Conservation (phyloP, 495 filamentous ascomycete genomes). For the Podospora didyma region DNA sequence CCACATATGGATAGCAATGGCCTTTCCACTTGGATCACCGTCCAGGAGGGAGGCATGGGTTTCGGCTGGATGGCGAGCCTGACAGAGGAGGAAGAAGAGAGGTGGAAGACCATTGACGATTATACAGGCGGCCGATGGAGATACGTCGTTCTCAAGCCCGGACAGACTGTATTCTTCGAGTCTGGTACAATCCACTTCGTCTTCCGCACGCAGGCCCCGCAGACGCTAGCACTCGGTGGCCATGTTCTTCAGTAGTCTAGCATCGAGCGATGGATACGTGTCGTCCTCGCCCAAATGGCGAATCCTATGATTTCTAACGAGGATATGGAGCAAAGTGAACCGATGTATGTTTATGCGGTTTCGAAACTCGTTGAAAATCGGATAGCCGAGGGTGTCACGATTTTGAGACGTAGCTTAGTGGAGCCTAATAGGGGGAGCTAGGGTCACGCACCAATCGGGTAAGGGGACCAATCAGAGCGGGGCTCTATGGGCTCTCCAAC, state of each 20-base stretch:
- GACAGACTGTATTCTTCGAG: slow-evolving; percentile 31
- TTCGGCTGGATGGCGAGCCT: slow-evolving; percentile 29
- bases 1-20: slow-evolving; percentile 16
- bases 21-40: slow-evolving; percentile 9
- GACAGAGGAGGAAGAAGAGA: slow-evolving; percentile 16
- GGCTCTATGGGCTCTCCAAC: too few relatives aligned
- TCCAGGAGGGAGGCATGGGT: slow-evolving; percentile 25
- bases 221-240: slow-evolving; percentile 20
- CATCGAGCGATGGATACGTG: slow-evolving; percentile 15
- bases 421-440: too few relatives aligned
- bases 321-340: too few relatives aligned
- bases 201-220: slow-evolving; percentile 18
- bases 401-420: too few relatives aligned
- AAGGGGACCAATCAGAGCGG: too few relatives aligned
- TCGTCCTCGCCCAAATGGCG: slow-evolving; percentile 12
- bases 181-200: slow-evolving; percentile 34
- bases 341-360: too few relatives aligned
- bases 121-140: slow-evolving; percentile 27
- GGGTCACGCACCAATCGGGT: too few relatives aligned
- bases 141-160: slow-evolving; percentile 24
- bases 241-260: slow-evolving; percentile 22
- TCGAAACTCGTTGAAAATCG: too few relatives aligned
- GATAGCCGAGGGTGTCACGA: too few relatives aligned
- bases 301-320: slow-evolving; percentile 18
- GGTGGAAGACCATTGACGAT: slow-evolving; percentile 16